Evolutionary conservation across 345 rosid species (phyloP).

Genomic region (Camelina sativa): DNA sequence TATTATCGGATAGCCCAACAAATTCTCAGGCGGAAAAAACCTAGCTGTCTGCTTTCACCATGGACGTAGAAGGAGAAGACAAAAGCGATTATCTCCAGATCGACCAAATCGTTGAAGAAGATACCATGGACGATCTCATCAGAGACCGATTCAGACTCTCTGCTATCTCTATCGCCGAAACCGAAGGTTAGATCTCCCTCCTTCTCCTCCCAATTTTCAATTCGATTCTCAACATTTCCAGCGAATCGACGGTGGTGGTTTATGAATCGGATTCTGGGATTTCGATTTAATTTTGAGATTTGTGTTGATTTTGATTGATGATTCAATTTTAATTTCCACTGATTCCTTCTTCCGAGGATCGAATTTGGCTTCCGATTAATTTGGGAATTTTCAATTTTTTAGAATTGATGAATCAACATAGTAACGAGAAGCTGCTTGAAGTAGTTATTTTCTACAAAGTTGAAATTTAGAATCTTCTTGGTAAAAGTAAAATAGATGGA

Average conservation of each 20-base stretch:
- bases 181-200: constrained; percentile 58
- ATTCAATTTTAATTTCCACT: constrained; percentile 11
- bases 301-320: neutral
- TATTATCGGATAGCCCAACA: neutral
- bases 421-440: neutral
- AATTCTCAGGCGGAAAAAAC: constrained; percentile 11
- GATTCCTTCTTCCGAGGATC: neutral
- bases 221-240: neutral
- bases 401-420: constrained; percentile 10
- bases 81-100: constrained; percentile 50
- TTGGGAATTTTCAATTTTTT: constrained; percentile 2
- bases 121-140: constrained; percentile 58
- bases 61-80: constrained; percentile 53
- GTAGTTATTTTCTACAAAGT: neutral
- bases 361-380: neutral
- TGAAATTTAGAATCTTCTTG: constrained; percentile 4
- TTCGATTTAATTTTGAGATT: neutral
- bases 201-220: constrained; percentile 10
- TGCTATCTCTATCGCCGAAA: constrained; percentile 74
- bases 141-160: constrained; percentile 84
- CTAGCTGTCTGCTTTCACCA: constrained; percentile 37
- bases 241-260: neutral
- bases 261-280: neutral
- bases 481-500: neutral
- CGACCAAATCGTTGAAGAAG: constrained; percentile 47